phyloP scores from a whole-genome alignment of 257 asterid species.

The Penstemon newberryi region DNA sequence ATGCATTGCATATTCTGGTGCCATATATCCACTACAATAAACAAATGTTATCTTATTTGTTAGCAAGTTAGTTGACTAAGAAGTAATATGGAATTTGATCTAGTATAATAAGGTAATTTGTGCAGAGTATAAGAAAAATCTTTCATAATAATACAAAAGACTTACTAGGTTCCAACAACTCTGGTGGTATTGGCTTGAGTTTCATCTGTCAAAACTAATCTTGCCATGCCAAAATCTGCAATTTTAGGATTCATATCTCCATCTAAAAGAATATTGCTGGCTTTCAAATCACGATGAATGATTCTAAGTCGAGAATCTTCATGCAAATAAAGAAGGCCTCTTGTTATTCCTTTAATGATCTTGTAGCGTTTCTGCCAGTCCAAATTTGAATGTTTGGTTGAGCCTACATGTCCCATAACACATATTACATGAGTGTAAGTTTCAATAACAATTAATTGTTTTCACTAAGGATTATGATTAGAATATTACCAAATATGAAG shows the following conservation, averaged over 20 bases:
- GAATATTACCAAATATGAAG: not conserved
- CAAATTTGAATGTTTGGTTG: not conserved
- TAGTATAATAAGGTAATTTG: too few relatives aligned
- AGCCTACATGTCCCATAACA: not conserved
- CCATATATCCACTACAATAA: conserved; percentile 7
- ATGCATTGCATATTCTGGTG: conserved; percentile 6
- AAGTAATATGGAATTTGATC: too few relatives aligned
- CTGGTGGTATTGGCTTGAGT: not conserved
- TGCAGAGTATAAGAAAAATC: not conserved
- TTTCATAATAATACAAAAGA: not conserved
- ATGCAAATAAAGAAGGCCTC: conserved; percentile 14
- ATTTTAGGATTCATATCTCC: conserved; percentile 16
- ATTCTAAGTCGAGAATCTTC: conserved; percentile 21
- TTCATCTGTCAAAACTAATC: not conserved
- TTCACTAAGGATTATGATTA: too few relatives aligned
- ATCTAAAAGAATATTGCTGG: conserved; percentile 3
- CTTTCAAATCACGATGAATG: conserved; percentile 14
- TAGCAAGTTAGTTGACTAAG: too few relatives aligned
- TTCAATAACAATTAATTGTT: too few relatives aligned
- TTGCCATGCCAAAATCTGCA: conserved; percentile 16
- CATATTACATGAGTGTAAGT: too few relatives aligned
- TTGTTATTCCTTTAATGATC: conserved; percentile 1
- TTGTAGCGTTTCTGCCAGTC: conserved; percentile 7
- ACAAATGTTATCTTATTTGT: too few relatives aligned
- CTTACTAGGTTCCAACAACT: conserved; percentile 9